phyloP scores from a whole-genome alignment of 202 grass and related monocot species.

The Dendrocalamus latiflorus region DNA sequence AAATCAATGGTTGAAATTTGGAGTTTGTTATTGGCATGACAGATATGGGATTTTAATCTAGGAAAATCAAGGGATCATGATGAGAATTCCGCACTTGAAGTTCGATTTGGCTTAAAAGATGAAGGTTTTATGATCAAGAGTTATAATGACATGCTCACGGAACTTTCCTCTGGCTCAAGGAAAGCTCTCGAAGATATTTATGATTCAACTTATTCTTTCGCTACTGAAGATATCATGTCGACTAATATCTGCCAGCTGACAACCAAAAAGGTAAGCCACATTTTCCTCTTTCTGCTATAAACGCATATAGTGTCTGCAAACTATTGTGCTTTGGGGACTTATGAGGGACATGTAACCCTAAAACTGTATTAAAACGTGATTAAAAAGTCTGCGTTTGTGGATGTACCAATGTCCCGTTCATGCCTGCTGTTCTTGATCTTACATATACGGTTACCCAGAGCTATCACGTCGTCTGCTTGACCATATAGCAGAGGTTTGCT shows the following conservation, averaged over 20 bases:
- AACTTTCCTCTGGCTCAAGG: constrained; percentile 25
- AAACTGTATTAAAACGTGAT: background rate
- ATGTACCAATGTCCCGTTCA: background rate
- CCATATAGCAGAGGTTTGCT: background rate
- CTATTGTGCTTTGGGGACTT: background rate
- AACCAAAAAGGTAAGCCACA: constrained; percentile 32
- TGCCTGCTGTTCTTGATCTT: background rate
- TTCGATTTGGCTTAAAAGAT: constrained; percentile 22
- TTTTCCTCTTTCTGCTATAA: background rate
- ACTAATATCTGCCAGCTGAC: constrained; percentile 26
- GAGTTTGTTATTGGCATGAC: constrained; percentile 11
- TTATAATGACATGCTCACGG: constrained; percentile 48
- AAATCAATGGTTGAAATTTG: background rate
- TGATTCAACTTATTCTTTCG: constrained; percentile 15
- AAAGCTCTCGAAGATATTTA: constrained; percentile 34
- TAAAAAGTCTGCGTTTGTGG: background rate
- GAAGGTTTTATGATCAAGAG: constrained; percentile 47
- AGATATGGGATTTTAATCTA: constrained; percentile 70
- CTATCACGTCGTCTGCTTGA: background rate
- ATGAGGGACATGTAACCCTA: background rate
- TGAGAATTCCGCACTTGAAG: constrained; percentile 30
- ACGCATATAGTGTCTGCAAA: background rate
- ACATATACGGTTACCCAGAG: background rate
- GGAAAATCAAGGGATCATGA: constrained; percentile 56
- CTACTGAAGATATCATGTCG: constrained; percentile 31